Evolutionary conservation across 208 protist genomes (phyloP).

Genomic region (Leishmania braziliensis): DNA sequence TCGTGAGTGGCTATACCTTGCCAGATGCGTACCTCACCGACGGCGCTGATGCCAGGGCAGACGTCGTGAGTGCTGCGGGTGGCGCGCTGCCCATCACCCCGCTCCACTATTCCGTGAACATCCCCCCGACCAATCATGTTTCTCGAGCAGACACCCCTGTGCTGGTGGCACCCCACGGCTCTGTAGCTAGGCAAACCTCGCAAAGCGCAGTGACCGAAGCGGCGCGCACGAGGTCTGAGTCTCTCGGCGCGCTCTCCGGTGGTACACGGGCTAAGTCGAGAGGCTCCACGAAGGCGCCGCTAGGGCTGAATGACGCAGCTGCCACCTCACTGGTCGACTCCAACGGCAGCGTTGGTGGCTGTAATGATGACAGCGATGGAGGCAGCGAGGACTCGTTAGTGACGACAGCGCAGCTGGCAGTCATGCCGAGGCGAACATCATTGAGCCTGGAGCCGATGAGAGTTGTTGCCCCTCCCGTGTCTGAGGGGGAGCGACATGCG

Average conservation of each 20-base stretch:
- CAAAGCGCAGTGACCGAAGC: background rate
- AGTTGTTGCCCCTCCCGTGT: background rate
- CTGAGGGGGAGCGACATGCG: background rate
- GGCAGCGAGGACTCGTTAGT: background rate
- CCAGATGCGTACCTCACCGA: background rate
- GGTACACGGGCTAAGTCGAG: background rate
- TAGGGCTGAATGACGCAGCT: background rate
- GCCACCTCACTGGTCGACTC: too few species aligned
- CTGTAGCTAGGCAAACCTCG: background rate
- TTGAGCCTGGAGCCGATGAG: background rate
- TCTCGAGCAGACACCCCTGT: slow-evolving; percentile 5
- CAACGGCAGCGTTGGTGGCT: background rate
- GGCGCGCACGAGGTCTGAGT: background rate
- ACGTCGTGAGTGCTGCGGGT: background rate
- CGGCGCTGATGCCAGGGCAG: background rate
- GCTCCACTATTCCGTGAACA: slow-evolving; percentile 20
- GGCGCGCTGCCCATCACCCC: slow-evolving; percentile 9
- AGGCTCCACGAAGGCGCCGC: background rate
- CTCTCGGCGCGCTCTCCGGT: background rate
- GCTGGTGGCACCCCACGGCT: background rate
- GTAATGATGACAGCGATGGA: background rate
- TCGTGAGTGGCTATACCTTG: background rate
- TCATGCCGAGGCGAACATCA: background rate
- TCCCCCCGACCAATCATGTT: slow-evolving; percentile 15
- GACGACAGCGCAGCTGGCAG: background rate